A percentile compares a stretch with the other conserved stretches of the same genome.
These are phyloP conservation scores for Tuber borchii DNA, from an alignment of 495 filamentous ascomycete species.

Conservation along the genomic window DNA sequence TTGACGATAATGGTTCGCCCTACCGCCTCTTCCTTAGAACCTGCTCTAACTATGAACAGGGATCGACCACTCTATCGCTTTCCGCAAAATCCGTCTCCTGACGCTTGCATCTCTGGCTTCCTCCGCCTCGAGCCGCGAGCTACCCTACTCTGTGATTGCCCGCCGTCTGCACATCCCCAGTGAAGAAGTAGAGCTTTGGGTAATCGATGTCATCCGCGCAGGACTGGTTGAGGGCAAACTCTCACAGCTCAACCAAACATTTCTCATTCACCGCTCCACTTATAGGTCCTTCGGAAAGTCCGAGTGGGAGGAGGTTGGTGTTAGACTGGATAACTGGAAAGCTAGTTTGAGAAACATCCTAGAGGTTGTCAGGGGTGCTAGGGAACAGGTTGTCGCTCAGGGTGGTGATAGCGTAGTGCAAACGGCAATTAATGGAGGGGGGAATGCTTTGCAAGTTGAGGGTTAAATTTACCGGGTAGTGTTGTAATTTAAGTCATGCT, in stretches of 20 bases:
- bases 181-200: slow-evolving; percentile 92
- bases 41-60: slow-evolving; percentile 20
- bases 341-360: slow-evolving; percentile 67
- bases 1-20: slow-evolving; percentile 60
- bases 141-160: slow-evolving; percentile 77
- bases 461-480: slow-evolving; percentile 11
- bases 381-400: slow-evolving; percentile 47
- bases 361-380: slow-evolving; percentile 65
- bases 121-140: slow-evolving; percentile 67
- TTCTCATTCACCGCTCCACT: slow-evolving; percentile 87
- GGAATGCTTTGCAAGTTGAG: slow-evolving; percentile 27
- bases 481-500: not conserved
- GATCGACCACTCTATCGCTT: slow-evolving; percentile 54
- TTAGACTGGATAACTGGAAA: slow-evolving; percentile 83
- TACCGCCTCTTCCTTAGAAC: not conserved
- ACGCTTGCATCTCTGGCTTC: slow-evolving; percentile 87
- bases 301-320: slow-evolving; percentile 93
- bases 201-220: slow-evolving; percentile 93
- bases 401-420: slow-evolving; percentile 19
- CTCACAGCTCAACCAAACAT: slow-evolving; percentile 79
- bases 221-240: slow-evolving; percentile 92
- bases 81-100: slow-evolving; percentile 88
- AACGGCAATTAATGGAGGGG: slow-evolving; percentile 9
- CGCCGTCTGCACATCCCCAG: slow-evolving; percentile 70
- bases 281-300: slow-evolving; percentile 95